Evolutionary conservation across 1,284 basidiomycete species (phyloP), one percentile per base, ranked within the genome.

Genomic region (Ganoderma multipileum): DNA sequence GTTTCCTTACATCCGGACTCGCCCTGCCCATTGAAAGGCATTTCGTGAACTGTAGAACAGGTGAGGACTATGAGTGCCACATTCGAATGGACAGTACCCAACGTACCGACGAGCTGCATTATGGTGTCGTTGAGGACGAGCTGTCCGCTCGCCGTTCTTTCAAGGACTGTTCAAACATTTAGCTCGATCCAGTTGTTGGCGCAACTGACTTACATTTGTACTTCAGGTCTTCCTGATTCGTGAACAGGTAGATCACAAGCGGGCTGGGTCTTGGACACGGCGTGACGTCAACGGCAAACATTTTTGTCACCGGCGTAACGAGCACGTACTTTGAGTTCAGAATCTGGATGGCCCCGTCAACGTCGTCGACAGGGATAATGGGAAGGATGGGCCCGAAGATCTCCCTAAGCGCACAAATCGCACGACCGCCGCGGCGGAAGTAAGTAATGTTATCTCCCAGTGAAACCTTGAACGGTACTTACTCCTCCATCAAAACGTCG

Each of bases 361-460:
- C 73, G 67, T 82, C 80, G 64, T 87, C 84, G 11, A 92, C 84
- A 2, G 89, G 82, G 4, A 93, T 76, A 62, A 94, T 85, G 5
- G 91, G 86, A 2, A 94, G 77, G 26, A 93, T 77, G 0, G 92
- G 91, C 0, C 90, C 92, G 76, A 94, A 92, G 16, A 90, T 80
- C 77, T 92, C 91, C 61, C 87, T 88, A 7, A 30, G 33, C n/a
- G 33, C 26, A 38, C 52, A 6, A 28, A 18, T 33, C 58, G 9
- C 52, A 64, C 63, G 54, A 64, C 64, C 39, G 26, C n/a, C n/a
- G n/a, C n/a, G n/a, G n/a, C 16, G 18, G 47, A 9, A 59, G 28
- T 30, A 14, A 58, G 52, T 9, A 30, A 30, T n/a, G 52, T 20
- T 30, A 55, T 55, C 16, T 2, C 30, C 20, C 52, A 16, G 16